phyloP scores from a whole-genome alignment of 176 grass and related monocot species.

The Ensete ventricosum region DNA sequence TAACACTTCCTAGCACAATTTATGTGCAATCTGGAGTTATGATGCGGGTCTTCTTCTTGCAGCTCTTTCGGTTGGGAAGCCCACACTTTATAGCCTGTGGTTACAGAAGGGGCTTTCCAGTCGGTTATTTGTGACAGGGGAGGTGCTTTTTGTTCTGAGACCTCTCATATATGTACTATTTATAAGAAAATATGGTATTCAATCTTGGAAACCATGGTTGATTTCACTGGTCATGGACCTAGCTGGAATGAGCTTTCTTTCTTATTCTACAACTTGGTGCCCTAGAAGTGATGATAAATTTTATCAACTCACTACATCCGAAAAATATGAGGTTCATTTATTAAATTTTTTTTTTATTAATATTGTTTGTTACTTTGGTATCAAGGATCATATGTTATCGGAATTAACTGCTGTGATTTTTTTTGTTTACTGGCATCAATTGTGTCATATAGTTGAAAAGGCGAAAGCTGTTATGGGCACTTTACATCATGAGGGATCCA shows the following conservation, averaged over 20 bases:
- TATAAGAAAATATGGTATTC: conserved; percentile 86
- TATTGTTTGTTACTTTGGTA: neutral
- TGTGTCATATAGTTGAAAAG: conserved; percentile 59
- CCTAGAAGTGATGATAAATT: conserved; percentile 37
- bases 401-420: conserved; percentile 2
- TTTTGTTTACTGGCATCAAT: conserved; percentile 9
- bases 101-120: conserved; percentile 57
- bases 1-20: neutral
- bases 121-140: conserved; percentile 67
- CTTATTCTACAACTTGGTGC: conserved; percentile 37
- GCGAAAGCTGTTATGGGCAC: conserved; percentile 77
- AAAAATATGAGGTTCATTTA: conserved; percentile 58
- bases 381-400: neutral
- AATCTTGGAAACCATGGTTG: conserved; percentile 91
- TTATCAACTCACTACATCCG: conserved; percentile 58
- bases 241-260: conserved; percentile 70
- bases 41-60: neutral
- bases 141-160: conserved; percentile 72
- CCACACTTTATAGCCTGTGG: conserved; percentile 59
- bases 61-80: conserved; percentile 29
- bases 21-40: neutral
- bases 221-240: conserved; percentile 76
- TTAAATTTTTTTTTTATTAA: neutral
- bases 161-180: conserved; percentile 80
- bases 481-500: conserved; percentile 92